Conservation (phyloP, 192 early-diverging fungal species). For the Entomortierella parvispora region DNA sequence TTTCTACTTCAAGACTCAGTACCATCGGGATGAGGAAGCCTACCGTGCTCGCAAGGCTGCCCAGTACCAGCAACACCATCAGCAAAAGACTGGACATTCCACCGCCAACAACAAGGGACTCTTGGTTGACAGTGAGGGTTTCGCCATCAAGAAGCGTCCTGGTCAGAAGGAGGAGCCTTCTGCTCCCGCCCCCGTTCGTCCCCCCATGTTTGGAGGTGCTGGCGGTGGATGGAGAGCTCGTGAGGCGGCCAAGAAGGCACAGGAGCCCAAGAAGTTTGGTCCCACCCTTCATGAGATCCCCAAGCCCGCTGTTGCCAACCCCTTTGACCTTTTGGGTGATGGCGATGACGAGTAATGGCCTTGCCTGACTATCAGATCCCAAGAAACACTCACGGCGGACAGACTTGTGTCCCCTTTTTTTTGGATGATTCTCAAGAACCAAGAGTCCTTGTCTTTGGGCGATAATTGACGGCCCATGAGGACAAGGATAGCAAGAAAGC, state of each 20-base stretch:
- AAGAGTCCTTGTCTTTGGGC: too few relatives aligned
- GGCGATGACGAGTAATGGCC: constrained; percentile 1
- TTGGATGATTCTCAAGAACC: too few relatives aligned
- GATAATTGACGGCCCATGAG: too few relatives aligned
- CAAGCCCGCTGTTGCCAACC: constrained; percentile 38
- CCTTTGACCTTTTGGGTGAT: constrained; percentile 42
- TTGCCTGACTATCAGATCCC: not conserved
- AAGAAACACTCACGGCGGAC: not conserved
- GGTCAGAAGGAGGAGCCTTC: constrained; percentile 43
- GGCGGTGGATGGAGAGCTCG: constrained; percentile 48
- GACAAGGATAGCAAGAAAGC: not conserved
- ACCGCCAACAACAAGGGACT: constrained; percentile 14
- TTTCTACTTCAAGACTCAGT: constrained; percentile 52
- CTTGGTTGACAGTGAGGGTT: constrained; percentile 41
- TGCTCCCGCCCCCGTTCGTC: constrained; percentile 40
- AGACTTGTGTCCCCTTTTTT: too few relatives aligned
- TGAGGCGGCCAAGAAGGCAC: constrained; percentile 40
- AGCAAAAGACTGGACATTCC: constrained; percentile 14
- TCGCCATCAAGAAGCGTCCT: constrained; percentile 42
- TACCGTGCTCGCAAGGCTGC: constrained; percentile 52
- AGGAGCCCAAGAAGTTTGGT: constrained; percentile 53
- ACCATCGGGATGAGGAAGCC: constrained; percentile 44
- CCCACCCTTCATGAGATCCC: constrained; percentile 40
- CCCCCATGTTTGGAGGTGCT: constrained; percentile 43
- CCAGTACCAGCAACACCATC: constrained; percentile 21